Conservation (phyloP, 2,329 filamentous ascomycete species). For the Penicillium occitanis region DNA sequence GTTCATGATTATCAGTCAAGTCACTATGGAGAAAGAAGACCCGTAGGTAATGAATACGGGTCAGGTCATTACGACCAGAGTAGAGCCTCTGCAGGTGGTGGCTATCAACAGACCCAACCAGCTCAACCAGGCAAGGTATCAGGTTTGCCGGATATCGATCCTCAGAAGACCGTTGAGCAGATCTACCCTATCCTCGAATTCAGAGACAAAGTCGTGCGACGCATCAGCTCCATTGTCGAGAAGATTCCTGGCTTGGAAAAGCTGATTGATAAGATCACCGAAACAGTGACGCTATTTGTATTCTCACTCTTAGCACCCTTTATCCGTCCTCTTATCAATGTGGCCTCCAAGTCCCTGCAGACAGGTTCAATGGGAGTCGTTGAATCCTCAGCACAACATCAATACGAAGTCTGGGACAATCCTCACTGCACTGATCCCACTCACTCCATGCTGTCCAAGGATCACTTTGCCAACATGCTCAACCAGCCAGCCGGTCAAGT, state of each 20-base stretch:
- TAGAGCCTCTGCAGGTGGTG: conserved; percentile 36
- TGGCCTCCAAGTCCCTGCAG: conserved; percentile 81
- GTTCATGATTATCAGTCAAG: conserved; percentile 35
- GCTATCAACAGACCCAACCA: conserved; percentile 23
- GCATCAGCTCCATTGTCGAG: conserved; percentile 79
- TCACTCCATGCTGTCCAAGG: conserved; percentile 79
- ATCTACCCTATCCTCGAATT: conserved; percentile 96
- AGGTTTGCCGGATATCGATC: conserved; percentile 77
- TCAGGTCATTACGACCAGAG: conserved; percentile 11
- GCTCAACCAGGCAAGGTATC: conserved; percentile 52
- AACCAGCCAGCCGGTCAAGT: conserved; percentile 75
- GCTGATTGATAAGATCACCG: conserved; percentile 89
- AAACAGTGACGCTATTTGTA: conserved; percentile 88
- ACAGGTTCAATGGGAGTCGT: conserved; percentile 74
- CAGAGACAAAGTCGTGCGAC: conserved; percentile 87
- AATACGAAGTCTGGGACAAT: conserved; percentile 79
- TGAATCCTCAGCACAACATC: conserved; percentile 67
- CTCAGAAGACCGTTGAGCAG: conserved; percentile 70
- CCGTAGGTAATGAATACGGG: not conserved
- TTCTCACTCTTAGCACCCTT: conserved; percentile 89
- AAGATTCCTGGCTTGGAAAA: conserved; percentile 89
- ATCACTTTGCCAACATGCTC: conserved; percentile 77
- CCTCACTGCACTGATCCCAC: conserved; percentile 73
- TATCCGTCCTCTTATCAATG: conserved; percentile 84
- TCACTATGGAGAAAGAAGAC: conserved; percentile 1